Conservation (phyloP, 495 filamentous ascomycete genomes). For the Hypoxylon trugodes region DNA sequence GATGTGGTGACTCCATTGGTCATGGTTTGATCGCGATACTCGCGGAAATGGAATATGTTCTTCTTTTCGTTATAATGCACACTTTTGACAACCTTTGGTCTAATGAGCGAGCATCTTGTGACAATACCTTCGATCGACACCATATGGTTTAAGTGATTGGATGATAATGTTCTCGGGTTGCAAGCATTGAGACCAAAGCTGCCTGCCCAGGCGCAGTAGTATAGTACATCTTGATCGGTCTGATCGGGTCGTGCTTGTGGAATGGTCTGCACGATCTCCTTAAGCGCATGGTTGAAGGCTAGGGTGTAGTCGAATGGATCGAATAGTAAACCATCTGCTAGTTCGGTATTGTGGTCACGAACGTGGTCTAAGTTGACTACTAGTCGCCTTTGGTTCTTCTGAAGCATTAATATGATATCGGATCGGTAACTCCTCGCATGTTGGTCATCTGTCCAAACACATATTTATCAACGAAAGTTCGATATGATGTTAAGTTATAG, state of each 20-base stretch:
- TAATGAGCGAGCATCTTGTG: slow-evolving; percentile 92
- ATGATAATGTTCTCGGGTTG: slow-evolving; percentile 92
- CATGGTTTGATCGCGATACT: slow-evolving; percentile 97
- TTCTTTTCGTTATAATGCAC: slow-evolving; percentile 93
- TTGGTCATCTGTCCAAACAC: slow-evolving; percentile 57
- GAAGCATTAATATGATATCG: slow-evolving; percentile 92
- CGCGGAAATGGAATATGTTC: slow-evolving; percentile 80
- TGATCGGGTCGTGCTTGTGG: slow-evolving; percentile 65
- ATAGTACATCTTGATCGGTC: slow-evolving; percentile 64
- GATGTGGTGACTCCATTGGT: slow-evolving; percentile 84
- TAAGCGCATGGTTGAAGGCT: slow-evolving; percentile 89
- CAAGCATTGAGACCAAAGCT: slow-evolving; percentile 94
- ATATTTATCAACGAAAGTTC: slow-evolving; percentile 12
- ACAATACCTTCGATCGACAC: slow-evolving; percentile 98
- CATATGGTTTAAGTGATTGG: slow-evolving; percentile 90
- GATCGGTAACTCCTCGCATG: slow-evolving; percentile 79
- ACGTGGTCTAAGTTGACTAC: slow-evolving; percentile 95
- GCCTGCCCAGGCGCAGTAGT: slow-evolving; percentile 94
- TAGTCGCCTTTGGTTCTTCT: slow-evolving; percentile 78
- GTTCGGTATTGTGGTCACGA: slow-evolving; percentile 84
- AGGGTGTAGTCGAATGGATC: slow-evolving; percentile 86
- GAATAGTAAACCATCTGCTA: slow-evolving; percentile 87
- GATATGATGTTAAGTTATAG: not conserved
- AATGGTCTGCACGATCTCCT: slow-evolving; percentile 81
- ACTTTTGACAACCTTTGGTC: slow-evolving; percentile 96